Evolutionary conservation across 2,329 filamentous ascomycete species (phyloP).

Genomic region (Aspergillus oerlinghausenensis): DNA sequence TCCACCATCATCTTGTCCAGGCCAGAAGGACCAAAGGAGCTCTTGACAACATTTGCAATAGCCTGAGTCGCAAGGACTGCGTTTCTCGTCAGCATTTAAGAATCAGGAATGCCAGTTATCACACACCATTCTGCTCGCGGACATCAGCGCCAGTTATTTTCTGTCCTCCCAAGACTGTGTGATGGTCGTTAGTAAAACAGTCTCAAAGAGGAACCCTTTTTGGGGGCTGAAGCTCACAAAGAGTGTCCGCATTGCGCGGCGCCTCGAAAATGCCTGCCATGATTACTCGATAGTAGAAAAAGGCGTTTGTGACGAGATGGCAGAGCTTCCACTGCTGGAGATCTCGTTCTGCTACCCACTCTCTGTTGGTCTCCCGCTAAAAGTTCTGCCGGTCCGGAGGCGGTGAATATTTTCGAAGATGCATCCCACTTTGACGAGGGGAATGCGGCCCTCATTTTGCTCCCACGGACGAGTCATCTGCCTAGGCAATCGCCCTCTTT

Average conservation of each 20-base stretch:
- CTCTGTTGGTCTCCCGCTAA: conserved; percentile 24
- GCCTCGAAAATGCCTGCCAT: conserved; percentile 98
- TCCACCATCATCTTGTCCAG: conserved; percentile 99
- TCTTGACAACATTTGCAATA: conserved; percentile 98
- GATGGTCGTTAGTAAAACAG: conserved; percentile 30
- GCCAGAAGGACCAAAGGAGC: conserved; percentile 93
- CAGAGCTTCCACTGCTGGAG: conserved; percentile 26
- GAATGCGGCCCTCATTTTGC: conserved; percentile 10
- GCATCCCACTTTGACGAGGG: conserved; percentile 38
- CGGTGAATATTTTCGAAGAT: conserved; percentile 32
- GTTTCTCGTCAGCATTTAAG: conserved; percentile 4
- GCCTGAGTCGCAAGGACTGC: conserved; percentile 89
- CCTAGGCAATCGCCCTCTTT: conserved; percentile 14
- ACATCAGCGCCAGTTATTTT: conserved; percentile 98
- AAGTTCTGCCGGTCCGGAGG: conserved; percentile 38
- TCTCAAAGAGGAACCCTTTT: conserved; percentile 1
- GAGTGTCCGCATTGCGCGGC: conserved; percentile 82
- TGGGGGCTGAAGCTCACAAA: conserved; percentile 55
- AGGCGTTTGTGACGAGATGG: conserved; percentile 19
- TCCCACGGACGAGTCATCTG: conserved; percentile 6
- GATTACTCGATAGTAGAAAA: conserved; percentile 21
- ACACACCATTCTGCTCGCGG: conserved; percentile 86
- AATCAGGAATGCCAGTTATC: conserved; percentile 8
- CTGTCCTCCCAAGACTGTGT: conserved; percentile 78
- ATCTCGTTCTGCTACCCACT: conserved; percentile 7